Conservation (phyloP, 164 flowering plant species). For the Aristolochia fimbriata region DNA sequence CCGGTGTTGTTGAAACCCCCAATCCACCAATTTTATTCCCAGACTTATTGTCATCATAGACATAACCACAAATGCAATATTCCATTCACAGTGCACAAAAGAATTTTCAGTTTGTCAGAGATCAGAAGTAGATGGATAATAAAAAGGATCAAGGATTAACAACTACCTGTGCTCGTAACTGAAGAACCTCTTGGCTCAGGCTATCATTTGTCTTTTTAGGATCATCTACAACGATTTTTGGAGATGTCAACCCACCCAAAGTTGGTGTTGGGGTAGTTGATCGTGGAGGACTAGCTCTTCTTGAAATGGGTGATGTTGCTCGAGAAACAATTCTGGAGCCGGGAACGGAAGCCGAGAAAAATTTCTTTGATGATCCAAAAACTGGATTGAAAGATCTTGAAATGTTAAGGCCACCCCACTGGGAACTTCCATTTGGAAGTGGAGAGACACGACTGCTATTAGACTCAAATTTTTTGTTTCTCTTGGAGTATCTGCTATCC, state of each 20-base stretch:
- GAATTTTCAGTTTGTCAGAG: not conserved
- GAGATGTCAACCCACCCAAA: slow-evolving; percentile 72
- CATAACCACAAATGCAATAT: too few relatives aligned
- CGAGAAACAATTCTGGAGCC: slow-evolving; percentile 97
- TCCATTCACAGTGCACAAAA: too few relatives aligned
- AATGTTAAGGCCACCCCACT: slow-evolving; percentile 70
- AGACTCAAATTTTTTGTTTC: slow-evolving; percentile 79
- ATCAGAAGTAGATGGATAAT: not conserved
- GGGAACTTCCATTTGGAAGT: slow-evolving; percentile 71
- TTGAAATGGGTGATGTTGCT: slow-evolving; percentile 94
- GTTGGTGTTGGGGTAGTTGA: slow-evolving; percentile 97
- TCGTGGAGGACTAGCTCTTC: slow-evolving; percentile 94
- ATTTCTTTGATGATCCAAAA: slow-evolving; percentile 92
- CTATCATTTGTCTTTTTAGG: slow-evolving; percentile 61
- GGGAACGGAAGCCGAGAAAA: slow-evolving; percentile 97
- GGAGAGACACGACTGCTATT: slow-evolving; percentile 96
- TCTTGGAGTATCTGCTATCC: slow-evolving; percentile 60
- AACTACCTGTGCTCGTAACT: slow-evolving; percentile 71
- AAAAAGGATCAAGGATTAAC: not conserved
- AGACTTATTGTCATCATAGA: too few relatives aligned
- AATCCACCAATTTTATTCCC: too few relatives aligned
- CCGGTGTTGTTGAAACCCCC: too few relatives aligned
- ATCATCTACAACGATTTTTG: slow-evolving; percentile 65
- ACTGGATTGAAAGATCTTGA: slow-evolving; percentile 88
- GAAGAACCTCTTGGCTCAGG: slow-evolving; percentile 72